A percentile compares a stretch with the other conserved stretches of the same genome.
Evolutionary conservation across 2,329 filamentous ascomycete species (phyloP).

Genomic region (Aspergillus sclerotialis): DNA sequence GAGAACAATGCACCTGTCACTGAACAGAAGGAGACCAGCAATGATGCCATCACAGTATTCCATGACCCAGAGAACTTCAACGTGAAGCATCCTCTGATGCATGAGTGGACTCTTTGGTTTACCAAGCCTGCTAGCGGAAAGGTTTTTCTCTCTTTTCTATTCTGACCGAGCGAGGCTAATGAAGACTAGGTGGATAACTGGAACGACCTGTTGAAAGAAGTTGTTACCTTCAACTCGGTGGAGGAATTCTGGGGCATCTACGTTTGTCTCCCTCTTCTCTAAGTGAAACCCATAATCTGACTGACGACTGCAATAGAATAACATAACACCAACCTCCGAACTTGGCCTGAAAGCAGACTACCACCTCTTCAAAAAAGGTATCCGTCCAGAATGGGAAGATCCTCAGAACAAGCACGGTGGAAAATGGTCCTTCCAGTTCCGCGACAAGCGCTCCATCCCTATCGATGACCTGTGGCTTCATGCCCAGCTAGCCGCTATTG

Average conservation of each 20-base stretch:
- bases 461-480: constrained; percentile 96
- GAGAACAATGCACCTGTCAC: constrained; percentile 49
- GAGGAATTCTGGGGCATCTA: constrained; percentile 99
- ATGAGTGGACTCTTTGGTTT: constrained; percentile 99
- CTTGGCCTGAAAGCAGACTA: constrained; percentile 97
- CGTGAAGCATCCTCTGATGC: constrained; percentile 95
- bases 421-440: constrained; percentile 98
- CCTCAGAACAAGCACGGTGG: constrained; percentile 97
- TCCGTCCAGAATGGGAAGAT: constrained; percentile 98
- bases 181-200: constrained; percentile 92
- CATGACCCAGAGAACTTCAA: constrained; percentile 99
- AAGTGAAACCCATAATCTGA: not conserved
- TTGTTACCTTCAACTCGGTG: constrained; percentile 96
- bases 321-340: constrained; percentile 92
- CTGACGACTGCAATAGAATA: constrained; percentile 63
- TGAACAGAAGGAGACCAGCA: constrained; percentile 29
- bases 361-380: constrained; percentile 96
- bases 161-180: too few relatives aligned
- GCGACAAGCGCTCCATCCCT: constrained; percentile 84
- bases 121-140: constrained; percentile 96
- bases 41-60: constrained; percentile 83
- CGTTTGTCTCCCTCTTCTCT: constrained; percentile 51
- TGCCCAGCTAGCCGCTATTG: constrained; percentile 92
- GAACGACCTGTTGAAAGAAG: constrained; percentile 96
- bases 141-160: too few relatives aligned